Percentiles rank a stretch among this genome's conserved stretches.
Evolutionary conservation across 2,329 filamentous ascomycete genomes (phyloP).

Genomic region (Hymenoscyphus infarciens): DNA sequence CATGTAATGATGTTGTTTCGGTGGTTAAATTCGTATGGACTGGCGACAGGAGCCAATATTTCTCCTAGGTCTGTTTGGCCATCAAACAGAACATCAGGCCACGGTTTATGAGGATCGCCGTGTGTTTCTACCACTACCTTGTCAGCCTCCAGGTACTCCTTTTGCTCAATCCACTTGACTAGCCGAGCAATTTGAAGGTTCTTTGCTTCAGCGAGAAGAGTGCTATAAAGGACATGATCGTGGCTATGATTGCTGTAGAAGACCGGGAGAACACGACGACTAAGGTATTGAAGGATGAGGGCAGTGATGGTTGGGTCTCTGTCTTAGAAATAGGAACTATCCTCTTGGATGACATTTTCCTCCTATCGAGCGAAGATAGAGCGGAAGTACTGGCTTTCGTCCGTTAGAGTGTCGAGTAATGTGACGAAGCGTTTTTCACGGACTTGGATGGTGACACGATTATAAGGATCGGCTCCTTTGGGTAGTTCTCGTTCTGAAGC

Average conservation of each 20-base stretch:
- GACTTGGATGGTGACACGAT: background rate
- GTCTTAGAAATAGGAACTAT: constrained; percentile 40
- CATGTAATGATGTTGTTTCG: no score
- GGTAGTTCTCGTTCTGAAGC: background rate
- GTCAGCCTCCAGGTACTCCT: background rate
- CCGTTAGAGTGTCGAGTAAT: background rate
- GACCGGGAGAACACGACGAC: constrained; percentile 34
- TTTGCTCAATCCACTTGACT: constrained; percentile 27
- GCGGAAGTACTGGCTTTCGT: background rate
- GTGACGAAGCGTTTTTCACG: background rate
- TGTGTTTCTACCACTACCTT: no score
- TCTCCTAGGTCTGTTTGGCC: no score
- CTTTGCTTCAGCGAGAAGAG: constrained; percentile 35
- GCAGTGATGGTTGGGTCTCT: constrained; percentile 36
- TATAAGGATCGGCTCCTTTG: background rate
- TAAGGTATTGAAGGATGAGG: constrained; percentile 37
- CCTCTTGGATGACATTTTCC: constrained; percentile 19
- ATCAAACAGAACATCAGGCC: no score
- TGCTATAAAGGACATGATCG: constrained; percentile 36
- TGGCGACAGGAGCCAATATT: no score
- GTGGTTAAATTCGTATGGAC: no score
- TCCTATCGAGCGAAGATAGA: constrained; percentile 25
- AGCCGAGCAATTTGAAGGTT: constrained; percentile 36
- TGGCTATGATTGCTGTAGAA: constrained; percentile 36
- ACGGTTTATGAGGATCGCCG: no score